Conservation (phyloP, 176 grass and related monocot genomes). For the Hordeum vulgare region MorexV3_pseudomolecules_assembly NC_058518.1:92638213-92638712, state of each 20-base stretch:
- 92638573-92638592: slow-evolving; percentile 77
- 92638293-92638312: slow-evolving; percentile 87
- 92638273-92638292: slow-evolving; percentile 73
- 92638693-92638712: neutral
- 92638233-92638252: slow-evolving; percentile 72
- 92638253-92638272: slow-evolving; percentile 69
- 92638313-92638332: slow-evolving; percentile 85
- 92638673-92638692: slow-evolving; percentile 9
- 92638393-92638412: slow-evolving; percentile 85
- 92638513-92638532: slow-evolving; percentile 91
- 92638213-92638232: slow-evolving; percentile 79
- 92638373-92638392: slow-evolving; percentile 47
- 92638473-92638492: slow-evolving; percentile 63
- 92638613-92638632: slow-evolving; percentile 43
- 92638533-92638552: slow-evolving; percentile 83
- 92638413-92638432: slow-evolving; percentile 83
- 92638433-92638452: slow-evolving; percentile 91
- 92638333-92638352: slow-evolving; percentile 57
- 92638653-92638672: slow-evolving; percentile 12
- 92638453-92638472: slow-evolving; percentile 81
- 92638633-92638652: neutral
- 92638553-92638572: slow-evolving; percentile 94
- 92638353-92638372: slow-evolving; percentile 51
- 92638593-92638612: slow-evolving; percentile 83
- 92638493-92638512: slow-evolving; percentile 96